Conservation (phyloP, 768 basidiomycete genomes). For the Rhodotorula kratochvilovae region DNA sequence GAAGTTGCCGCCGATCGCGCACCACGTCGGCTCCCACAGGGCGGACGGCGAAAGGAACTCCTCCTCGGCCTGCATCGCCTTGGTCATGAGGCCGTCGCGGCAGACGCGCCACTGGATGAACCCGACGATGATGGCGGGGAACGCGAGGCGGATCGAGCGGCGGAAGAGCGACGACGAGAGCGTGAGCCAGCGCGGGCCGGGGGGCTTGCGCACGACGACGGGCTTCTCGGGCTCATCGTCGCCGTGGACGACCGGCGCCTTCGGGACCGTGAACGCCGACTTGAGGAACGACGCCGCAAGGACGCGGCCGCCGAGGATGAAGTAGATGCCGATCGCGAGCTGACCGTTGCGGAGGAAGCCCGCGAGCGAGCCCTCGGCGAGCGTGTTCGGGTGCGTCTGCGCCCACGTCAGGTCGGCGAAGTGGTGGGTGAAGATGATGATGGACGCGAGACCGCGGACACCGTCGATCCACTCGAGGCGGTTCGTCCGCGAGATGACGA, state of each 20-base stretch:
- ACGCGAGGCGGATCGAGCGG: slow-evolving; percentile 46
- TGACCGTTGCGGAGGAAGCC: slow-evolving; percentile 45
- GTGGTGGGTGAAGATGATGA: slow-evolving; percentile 47
- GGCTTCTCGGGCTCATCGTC: slow-evolving; percentile 44
- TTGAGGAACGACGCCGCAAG: slow-evolving; percentile 45
- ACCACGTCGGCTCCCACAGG: slow-evolving; percentile 45
- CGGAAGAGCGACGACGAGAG: slow-evolving; percentile 46
- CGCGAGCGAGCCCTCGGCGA: slow-evolving; percentile 38
- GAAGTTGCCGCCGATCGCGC: slow-evolving; percentile 45
- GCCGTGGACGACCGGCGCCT: slow-evolving; percentile 45
- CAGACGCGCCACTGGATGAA: slow-evolving; percentile 46
- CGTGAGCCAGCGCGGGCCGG: slow-evolving; percentile 45
- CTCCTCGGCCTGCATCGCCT: slow-evolving; percentile 33
- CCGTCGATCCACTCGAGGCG: slow-evolving; percentile 47
- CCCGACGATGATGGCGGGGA: slow-evolving; percentile 45
- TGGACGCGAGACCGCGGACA: slow-evolving; percentile 43
- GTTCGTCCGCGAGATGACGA: slow-evolving; percentile 43
- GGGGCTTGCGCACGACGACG: slow-evolving; percentile 32
- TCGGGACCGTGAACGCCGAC: slow-evolving; percentile 43
- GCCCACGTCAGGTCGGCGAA: slow-evolving; percentile 45
- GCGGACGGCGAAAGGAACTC: slow-evolving; percentile 41
- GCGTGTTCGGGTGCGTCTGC: slow-evolving; percentile 39
- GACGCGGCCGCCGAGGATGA: slow-evolving; percentile 45
- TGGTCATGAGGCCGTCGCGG: slow-evolving; percentile 31
- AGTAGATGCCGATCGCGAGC: slow-evolving; percentile 46